Conservation (phyloP, 768 basidiomycete genomes). For the Podaxis rugospora region DNA sequence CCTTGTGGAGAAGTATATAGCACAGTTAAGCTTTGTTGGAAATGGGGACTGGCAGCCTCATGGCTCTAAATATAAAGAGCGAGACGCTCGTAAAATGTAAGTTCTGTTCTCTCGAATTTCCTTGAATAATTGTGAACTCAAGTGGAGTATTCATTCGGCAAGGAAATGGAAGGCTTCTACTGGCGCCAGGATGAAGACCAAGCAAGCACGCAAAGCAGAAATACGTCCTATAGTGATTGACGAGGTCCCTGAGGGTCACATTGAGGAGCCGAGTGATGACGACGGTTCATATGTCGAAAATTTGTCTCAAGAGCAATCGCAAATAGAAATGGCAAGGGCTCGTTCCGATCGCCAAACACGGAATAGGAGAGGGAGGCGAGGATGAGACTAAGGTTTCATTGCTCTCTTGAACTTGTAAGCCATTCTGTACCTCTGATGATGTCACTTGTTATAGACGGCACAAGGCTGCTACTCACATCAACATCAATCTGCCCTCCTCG, state of each 20-base stretch:
- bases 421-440: background rate
- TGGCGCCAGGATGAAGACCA: background rate
- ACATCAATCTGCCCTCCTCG: background rate
- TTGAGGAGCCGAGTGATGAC: constrained; percentile 1
- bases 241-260: background rate
- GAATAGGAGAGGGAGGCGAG: constrained; percentile 20
- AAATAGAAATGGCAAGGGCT: background rate
- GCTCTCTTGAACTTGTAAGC: background rate
- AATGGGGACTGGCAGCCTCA: constrained; percentile 46
- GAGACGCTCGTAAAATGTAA: constrained; percentile 52
- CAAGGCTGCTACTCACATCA: background rate
- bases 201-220: background rate
- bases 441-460: background rate
- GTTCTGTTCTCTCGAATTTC: constrained; percentile 15
- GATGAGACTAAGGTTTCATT: constrained; percentile 1
- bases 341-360: constrained; percentile 7
- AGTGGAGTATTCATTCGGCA: background rate
- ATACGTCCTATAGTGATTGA: background rate
- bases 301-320: constrained; percentile 24
- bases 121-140: background rate
- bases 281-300: constrained; percentile 1
- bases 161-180: constrained; percentile 14
- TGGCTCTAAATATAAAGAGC: constrained; percentile 46
- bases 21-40: constrained; percentile 39
- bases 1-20: constrained; percentile 56